Base-by-base conservation (phyloP, 768 basidiomycete genomes). In the Pleurotus tuoliensis region DNA sequence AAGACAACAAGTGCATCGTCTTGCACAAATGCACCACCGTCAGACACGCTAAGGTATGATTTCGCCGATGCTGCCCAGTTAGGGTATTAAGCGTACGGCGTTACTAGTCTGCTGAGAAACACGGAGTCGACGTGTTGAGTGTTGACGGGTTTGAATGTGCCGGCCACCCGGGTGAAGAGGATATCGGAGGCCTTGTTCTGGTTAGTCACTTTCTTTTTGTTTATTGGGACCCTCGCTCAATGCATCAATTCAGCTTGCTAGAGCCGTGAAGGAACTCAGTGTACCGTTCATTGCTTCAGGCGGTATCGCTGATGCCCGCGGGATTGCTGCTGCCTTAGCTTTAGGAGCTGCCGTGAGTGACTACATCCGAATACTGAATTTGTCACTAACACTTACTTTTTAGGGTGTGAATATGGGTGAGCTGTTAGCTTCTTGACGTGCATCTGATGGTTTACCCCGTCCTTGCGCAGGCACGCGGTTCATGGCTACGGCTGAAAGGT, bases 111-210 rank as follows among this genome's bases (percentile, higher is more conserved):
- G 87, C 93, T 2, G 87, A 84, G 55, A 81, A 80, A 48, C 76
- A 86, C 66, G 92, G 92, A 2, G 92, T 92, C n/a, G 93, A 95
- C 70, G 74, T 91, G 25, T 63, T 95, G 24, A 92, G 91, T 61
- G 94, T 95, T 25, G 94, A 95, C 57, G 92, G 94, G 0, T 90
- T 95, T 59, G 93, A 95, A 77, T 95, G 92, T 90, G 94, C 93
- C 27, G 94, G 94, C 22, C 92, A 94, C 69, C 93, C 93, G 15
- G 95, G 95, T 59, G 95, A 97, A 66, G 91, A 96, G 43, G 95
- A 97, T 66, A 89, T 97, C 20, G 90, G 91, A 3, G 90, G 89
- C 3, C 64, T 96, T 20, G 88, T 97, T 3, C 71, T 97, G 73
- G 92, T 92, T 61, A 40, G 67, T 58, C 24, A 13, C 20, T 30